phyloP scores from a whole-genome alignment of 129 eudicot genomes.

The Chrysanthemum seticuspe region DNA sequence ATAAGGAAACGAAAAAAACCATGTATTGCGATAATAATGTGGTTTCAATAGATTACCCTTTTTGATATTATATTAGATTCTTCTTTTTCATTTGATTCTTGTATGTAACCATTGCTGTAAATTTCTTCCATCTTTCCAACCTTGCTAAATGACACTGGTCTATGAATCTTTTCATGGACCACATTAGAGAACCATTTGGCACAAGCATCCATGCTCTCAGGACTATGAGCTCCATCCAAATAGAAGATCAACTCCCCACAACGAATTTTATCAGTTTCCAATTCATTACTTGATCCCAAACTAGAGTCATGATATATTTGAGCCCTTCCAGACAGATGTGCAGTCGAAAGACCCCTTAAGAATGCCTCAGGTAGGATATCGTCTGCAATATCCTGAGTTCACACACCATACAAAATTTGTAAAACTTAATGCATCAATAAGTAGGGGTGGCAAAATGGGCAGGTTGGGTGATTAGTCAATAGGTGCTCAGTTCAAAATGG shows the following conservation, averaged over 20 bases:
- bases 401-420: constrained; percentile 8
- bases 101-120: constrained; percentile 38
- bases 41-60: constrained; percentile 41
- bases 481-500: not conserved
- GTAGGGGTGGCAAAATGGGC: constrained; percentile 3
- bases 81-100: constrained; percentile 18
- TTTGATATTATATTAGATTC: constrained; percentile 40
- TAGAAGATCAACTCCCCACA: constrained; percentile 68
- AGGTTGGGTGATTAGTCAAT: not conserved
- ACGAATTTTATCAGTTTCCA: constrained; percentile 26
- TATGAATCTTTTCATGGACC: constrained; percentile 42
- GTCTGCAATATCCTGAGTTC: constrained; percentile 46
- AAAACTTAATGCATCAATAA: constrained; percentile 2
- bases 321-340: constrained; percentile 88
- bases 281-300: constrained; percentile 21
- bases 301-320: constrained; percentile 54
- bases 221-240: constrained; percentile 95
- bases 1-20: not conserved
- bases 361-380: constrained; percentile 64
- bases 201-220: constrained; percentile 95
- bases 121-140: constrained; percentile 21
- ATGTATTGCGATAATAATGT: not conserved
- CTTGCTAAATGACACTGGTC: constrained; percentile 29
- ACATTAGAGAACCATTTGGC: constrained; percentile 78
- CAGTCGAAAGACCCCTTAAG: constrained; percentile 73